Evolutionary conservation across 2,329 filamentous ascomycete species (phyloP).

Genomic region (Coleophoma eucalyptorum): DNA sequence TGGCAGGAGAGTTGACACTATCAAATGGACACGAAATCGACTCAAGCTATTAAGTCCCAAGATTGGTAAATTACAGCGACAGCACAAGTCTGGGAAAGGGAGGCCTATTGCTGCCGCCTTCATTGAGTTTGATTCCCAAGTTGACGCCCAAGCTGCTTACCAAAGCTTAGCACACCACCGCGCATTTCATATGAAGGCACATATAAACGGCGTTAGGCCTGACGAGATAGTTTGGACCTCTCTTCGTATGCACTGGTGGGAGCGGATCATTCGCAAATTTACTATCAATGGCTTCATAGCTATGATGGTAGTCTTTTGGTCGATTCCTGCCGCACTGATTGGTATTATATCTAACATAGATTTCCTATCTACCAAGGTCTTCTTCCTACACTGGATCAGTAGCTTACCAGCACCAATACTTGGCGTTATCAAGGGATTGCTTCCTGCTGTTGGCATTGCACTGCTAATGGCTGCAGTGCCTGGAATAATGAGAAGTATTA

Average conservation of each 20-base stretch:
- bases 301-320: conserved; percentile 63
- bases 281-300: conserved; percentile 47
- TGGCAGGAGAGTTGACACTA: conserved; percentile 30
- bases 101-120: conserved; percentile 57
- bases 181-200: conserved; percentile 58
- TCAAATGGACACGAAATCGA: conserved; percentile 30
- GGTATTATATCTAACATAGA: conserved; percentile 63
- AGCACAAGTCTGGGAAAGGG: conserved; percentile 41
- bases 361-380: conserved; percentile 44
- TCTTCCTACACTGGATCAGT: conserved; percentile 54
- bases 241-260: conserved; percentile 58
- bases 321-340: conserved; percentile 62
- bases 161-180: conserved; percentile 62
- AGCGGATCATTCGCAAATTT: conserved; percentile 51
- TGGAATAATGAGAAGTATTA: conserved; percentile 50
- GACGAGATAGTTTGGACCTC: conserved; percentile 65
- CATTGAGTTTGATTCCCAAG: conserved; percentile 59
- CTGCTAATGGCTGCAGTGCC: conserved; percentile 58
- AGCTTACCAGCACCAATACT: conserved; percentile 48
- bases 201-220: conserved; percentile 59
- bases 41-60: conserved; percentile 25
- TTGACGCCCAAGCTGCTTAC: conserved; percentile 60
- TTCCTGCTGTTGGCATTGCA: conserved; percentile 57
- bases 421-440: conserved; percentile 58
- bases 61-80: conserved; percentile 26